Evolutionary conservation across 139 green algal species (phyloP).

Genomic region (Tetradesmus lagerheimii): DNA sequence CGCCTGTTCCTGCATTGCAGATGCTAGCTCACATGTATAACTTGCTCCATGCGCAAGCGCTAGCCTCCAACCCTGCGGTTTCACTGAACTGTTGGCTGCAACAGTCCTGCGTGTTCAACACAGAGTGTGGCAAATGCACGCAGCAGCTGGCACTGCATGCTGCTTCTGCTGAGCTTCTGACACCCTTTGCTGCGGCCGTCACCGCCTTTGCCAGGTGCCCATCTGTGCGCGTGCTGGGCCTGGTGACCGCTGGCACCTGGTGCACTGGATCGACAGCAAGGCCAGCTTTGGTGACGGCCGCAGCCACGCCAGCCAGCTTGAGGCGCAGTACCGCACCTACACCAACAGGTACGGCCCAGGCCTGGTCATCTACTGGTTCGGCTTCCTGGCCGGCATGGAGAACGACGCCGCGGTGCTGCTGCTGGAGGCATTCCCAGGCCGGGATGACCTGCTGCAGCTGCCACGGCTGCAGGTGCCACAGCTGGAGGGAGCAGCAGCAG

Average conservation of each 20-base stretch:
- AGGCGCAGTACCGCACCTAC: slow-evolving; percentile 80
- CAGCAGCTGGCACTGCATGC: no score
- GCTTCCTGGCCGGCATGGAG: slow-evolving; percentile 77
- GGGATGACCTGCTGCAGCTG: slow-evolving; percentile 61
- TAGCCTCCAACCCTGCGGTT: no score
- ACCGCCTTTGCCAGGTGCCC: slow-evolving; percentile 66
- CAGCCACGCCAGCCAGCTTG: slow-evolving; percentile 72
- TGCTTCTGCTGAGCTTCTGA: no score
- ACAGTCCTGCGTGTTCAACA: no score
- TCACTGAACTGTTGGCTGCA: no score
- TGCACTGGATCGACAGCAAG: slow-evolving; percentile 97
- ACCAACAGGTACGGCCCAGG: slow-evolving; percentile 85
- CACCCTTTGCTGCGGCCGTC: slow-evolving; percentile 47
- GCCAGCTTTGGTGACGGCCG: slow-evolving; percentile 90
- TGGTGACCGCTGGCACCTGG: slow-evolving; percentile 57
- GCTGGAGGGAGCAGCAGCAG: neutral
- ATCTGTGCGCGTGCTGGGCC: slow-evolving; percentile 67
- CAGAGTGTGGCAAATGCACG: no score
- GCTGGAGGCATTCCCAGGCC: slow-evolving; percentile 67
- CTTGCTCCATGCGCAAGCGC: no score
- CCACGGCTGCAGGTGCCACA: neutral
- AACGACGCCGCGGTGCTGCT: slow-evolving; percentile 58
- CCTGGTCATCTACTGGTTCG: slow-evolving; percentile 96
- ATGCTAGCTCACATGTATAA: no score
- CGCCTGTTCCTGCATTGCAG: no score